Percentiles rank a stretch among this genome's conserved stretches.
phyloP scores from a whole-genome alignment of 2,329 filamentous ascomycete genomes.

The Colletotrichum orbiculare region DNA sequence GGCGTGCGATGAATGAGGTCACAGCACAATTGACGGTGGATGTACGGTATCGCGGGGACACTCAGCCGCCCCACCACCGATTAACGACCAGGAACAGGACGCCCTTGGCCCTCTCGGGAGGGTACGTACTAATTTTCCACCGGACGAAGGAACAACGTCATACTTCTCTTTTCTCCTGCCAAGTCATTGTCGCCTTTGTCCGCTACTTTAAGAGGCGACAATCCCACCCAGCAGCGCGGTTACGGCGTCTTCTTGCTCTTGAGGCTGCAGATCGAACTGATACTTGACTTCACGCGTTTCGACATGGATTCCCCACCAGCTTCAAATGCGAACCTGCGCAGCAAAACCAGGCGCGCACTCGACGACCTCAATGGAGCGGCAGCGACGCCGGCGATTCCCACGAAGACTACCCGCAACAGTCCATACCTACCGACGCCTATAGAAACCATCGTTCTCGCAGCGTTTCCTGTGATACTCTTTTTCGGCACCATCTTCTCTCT shows the following conservation, averaged over 20 bases:
- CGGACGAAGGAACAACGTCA: constrained; percentile 28
- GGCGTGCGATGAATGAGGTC: too few relatives aligned
- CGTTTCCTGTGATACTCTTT: constrained; percentile 83
- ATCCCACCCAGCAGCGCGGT: neutral
- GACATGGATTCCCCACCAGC: constrained; percentile 37
- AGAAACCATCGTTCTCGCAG: constrained; percentile 71
- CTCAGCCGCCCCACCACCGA: neutral
- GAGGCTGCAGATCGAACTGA: constrained; percentile 22
- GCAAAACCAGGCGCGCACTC: constrained; percentile 35
- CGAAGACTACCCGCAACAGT: constrained; percentile 51
- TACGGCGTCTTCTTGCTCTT: constrained; percentile 6
- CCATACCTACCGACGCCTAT: constrained; percentile 77
- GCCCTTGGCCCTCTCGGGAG: too few relatives aligned
- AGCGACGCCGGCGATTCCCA: constrained; percentile 12
- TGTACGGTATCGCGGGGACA: too few relatives aligned
- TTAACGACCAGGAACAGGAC: neutral
- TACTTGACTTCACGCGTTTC: neutral
- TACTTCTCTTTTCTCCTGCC: constrained; percentile 30
- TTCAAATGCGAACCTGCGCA: constrained; percentile 28
- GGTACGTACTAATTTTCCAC: constrained; percentile 18
- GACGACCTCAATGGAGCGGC: constrained; percentile 34
- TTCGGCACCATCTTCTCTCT: constrained; percentile 85
- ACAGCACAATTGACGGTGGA: too few relatives aligned
- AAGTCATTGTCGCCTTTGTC: constrained; percentile 11
- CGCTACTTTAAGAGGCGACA: constrained; percentile 12